Conservation (phyloP, 164 flowering plant genomes). For the Euptelea pleiosperma region DNA sequence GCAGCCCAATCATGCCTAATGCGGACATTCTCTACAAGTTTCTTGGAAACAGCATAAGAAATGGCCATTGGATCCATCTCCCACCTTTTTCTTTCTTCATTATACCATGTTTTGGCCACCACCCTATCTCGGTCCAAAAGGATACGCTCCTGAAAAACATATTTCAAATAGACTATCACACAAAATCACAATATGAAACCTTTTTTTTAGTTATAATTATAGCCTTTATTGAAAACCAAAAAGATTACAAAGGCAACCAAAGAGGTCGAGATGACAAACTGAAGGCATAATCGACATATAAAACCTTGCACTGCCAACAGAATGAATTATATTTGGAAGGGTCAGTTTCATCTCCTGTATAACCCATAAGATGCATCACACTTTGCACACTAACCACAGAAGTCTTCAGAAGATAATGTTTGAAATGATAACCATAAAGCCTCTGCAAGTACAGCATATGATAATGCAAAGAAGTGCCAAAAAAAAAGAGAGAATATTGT, state of each 20-base stretch:
- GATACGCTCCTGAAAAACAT: conserved; percentile 57
- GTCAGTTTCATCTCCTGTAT: background rate
- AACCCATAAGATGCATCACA: background rate
- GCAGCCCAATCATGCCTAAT: conserved; percentile 95
- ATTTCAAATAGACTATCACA: conserved; percentile 6
- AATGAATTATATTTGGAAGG: background rate
- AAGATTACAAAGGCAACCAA: too few relatives aligned
- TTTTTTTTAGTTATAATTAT: too few relatives aligned
- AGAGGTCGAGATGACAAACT: too few relatives aligned
- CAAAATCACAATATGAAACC: background rate
- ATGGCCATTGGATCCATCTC: conserved; percentile 89
- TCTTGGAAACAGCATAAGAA: conserved; percentile 83
- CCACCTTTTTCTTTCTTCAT: conserved; percentile 72
- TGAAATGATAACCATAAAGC: background rate
- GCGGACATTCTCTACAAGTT: conserved; percentile 65
- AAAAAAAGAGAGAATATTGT: background rate
- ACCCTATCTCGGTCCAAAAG: conserved; percentile 85
- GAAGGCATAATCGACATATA: conserved; percentile 1
- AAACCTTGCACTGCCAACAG: background rate
- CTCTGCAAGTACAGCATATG: background rate
- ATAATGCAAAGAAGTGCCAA: background rate
- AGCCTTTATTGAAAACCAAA: too few relatives aligned
- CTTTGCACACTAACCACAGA: background rate
- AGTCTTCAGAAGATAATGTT: background rate
- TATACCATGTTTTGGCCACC: conserved; percentile 72